Conservation (phyloP, 2,329 filamentous ascomycete genomes). For the Karstenula rhodostoma region DNA sequence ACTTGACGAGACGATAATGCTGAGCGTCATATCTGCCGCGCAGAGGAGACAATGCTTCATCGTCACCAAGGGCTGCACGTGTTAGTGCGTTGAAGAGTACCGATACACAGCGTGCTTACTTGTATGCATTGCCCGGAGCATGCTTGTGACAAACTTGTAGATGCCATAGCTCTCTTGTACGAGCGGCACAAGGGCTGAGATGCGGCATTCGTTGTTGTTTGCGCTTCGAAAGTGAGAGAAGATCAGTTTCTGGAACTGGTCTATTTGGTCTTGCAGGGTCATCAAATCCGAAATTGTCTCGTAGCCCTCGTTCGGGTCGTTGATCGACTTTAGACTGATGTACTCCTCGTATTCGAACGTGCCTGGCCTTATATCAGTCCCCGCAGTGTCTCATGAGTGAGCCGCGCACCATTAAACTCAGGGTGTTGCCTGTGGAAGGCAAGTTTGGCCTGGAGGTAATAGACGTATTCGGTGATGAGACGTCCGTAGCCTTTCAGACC, state of each 20-base stretch:
- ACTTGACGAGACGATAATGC: constrained; percentile 94
- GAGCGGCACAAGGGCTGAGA: constrained; percentile 89
- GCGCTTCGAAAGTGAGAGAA: constrained; percentile 95
- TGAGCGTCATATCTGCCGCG: constrained; percentile 91
- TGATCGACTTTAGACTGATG: constrained; percentile 96
- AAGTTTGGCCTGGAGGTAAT: constrained; percentile 91
- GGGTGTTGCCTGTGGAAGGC: constrained; percentile 96
- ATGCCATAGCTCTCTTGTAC: constrained; percentile 99
- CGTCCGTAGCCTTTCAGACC: constrained; percentile 88
- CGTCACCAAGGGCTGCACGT: constrained; percentile 80
- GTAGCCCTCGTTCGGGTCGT: constrained; percentile 96
- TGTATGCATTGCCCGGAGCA: constrained; percentile 97
- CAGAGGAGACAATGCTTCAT: constrained; percentile 88
- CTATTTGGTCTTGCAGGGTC: constrained; percentile 96
- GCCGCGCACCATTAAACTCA: constrained; percentile 83
- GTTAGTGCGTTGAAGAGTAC: constrained; percentile 16
- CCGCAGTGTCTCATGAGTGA: background rate
- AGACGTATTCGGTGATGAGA: constrained; percentile 95
- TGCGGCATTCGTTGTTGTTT: constrained; percentile 94
- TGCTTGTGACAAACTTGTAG: constrained; percentile 99
- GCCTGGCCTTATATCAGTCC: constrained; percentile 51
- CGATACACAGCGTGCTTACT: constrained; percentile 63
- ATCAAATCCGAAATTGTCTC: constrained; percentile 98
- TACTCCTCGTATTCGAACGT: constrained; percentile 99
- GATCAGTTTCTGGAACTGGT: constrained; percentile 97